Conservation (phyloP, 139 green algal genomes). For the Volvox reticuliferus region DNA sequence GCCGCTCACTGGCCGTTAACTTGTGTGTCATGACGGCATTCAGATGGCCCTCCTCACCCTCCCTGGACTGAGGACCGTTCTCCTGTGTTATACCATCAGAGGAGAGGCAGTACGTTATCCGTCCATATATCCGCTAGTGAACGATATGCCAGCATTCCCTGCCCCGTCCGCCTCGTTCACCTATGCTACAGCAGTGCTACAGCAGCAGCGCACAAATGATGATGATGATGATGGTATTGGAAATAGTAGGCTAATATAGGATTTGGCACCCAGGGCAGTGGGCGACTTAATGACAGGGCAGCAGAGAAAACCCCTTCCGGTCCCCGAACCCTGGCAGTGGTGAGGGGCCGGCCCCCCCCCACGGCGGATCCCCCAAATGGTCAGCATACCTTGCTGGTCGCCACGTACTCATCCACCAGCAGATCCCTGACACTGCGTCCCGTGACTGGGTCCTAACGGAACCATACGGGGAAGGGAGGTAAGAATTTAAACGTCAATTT, state of each 20-base stretch:
- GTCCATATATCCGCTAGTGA: neutral
- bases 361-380: neutral
- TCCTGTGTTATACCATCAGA: neutral
- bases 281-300: too few species aligned
- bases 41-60: slow-evolving; percentile 27
- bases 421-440: slow-evolving; percentile 11
- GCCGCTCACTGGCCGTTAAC: neutral
- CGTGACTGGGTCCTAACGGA: neutral
- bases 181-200: too few species aligned
- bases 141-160: too few species aligned
- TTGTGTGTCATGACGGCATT: slow-evolving; percentile 32
- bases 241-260: neutral
- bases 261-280: too few species aligned
- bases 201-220: neutral
- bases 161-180: too few species aligned
- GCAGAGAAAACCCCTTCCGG: neutral
- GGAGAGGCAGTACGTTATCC: neutral
- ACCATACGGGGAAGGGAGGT: neutral
- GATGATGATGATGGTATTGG: neutral
- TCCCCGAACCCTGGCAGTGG: neutral
- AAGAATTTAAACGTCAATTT: too few species aligned
- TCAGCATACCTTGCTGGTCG: neutral
- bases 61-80: neutral
- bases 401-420: slow-evolving; percentile 22
- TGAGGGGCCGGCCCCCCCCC: too few species aligned